Evolutionary conservation across 257 asterid species (phyloP).

Genomic region (Ophiorrhiza pumila): DNA sequence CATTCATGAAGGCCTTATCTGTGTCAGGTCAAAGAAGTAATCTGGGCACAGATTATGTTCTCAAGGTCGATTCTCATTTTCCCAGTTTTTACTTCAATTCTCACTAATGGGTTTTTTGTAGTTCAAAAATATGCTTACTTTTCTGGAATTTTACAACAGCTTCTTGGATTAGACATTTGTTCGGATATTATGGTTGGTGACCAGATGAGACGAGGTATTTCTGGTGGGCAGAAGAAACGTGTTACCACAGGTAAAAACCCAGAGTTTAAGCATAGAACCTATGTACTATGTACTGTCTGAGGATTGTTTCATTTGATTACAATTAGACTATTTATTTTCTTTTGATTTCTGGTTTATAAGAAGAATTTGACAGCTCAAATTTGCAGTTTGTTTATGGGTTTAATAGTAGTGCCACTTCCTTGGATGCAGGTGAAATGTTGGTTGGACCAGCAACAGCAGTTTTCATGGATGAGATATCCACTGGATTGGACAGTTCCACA

Average conservation of each 20-base stretch:
- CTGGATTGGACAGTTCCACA: slow-evolving; percentile 95
- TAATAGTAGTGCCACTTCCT: background rate
- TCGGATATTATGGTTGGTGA: slow-evolving; percentile 87
- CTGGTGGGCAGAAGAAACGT: slow-evolving; percentile 96
- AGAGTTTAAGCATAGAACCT: background rate
- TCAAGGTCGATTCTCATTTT: slow-evolving; percentile 49
- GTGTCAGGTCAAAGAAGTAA: slow-evolving; percentile 81
- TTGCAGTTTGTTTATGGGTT: background rate
- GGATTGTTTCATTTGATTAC: background rate
- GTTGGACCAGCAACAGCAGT: slow-evolving; percentile 93
- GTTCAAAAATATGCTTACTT: background rate
- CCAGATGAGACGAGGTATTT: slow-evolving; percentile 89
- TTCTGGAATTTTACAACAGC: slow-evolving; percentile 33
- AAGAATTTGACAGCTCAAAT: background rate
- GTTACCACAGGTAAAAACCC: slow-evolving; percentile 41
- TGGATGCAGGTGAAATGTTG: slow-evolving; percentile 81
- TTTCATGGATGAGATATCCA: slow-evolving; percentile 98
- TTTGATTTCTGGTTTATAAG: too few relatives aligned
- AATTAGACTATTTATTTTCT: background rate
- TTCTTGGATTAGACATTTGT: slow-evolving; percentile 92
- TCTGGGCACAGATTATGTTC: slow-evolving; percentile 77
- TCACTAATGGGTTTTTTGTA: background rate
- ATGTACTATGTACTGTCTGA: too few relatives aligned
- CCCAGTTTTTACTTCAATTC: background rate
- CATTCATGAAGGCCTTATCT: slow-evolving; percentile 92